Evolutionary conservation across 805 yeast species (phyloP).

Genomic region (Maudiozyma saulgeensis): DNA sequence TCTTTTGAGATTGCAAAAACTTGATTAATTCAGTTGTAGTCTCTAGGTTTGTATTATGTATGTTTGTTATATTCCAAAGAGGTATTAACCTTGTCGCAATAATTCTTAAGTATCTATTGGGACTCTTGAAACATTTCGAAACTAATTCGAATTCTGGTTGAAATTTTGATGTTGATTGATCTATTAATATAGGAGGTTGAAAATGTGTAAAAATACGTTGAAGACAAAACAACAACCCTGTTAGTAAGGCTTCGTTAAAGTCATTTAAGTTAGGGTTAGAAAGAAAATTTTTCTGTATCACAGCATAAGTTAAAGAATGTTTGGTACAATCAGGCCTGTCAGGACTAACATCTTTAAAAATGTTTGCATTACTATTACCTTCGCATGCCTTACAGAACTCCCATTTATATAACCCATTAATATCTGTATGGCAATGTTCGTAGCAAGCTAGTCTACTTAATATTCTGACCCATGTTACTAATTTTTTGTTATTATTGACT

Average conservation of each 20-base stretch:
- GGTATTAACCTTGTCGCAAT: conserved; percentile 47
- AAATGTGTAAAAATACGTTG: conserved; percentile 44
- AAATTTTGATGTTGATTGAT: not conserved
- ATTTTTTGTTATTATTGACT: conserved; percentile 10
- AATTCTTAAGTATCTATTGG: conserved; percentile 47
- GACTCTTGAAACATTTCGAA: conserved; percentile 27
- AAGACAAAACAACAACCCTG: conserved; percentile 38
- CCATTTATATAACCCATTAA: conserved; percentile 5
- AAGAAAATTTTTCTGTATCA: conserved; percentile 19
- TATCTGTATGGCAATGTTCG: conserved; percentile 5
- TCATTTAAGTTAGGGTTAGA: conserved; percentile 15
- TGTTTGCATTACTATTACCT: conserved; percentile 6
- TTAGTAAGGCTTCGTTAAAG: conserved; percentile 26
- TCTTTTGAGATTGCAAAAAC: conserved; percentile 31
- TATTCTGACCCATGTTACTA: conserved; percentile 13
- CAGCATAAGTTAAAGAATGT: not conserved
- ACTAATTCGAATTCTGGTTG: conserved; percentile 32
- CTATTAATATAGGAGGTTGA: conserved; percentile 36
- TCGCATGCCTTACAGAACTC: conserved; percentile 19
- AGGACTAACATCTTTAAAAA: conserved; percentile 15
- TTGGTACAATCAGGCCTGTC: conserved; percentile 24
- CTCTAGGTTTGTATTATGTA: conserved; percentile 33
- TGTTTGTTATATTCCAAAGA: conserved; percentile 33
- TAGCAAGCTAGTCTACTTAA: conserved; percentile 19
- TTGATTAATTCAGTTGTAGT: conserved; percentile 39